Base-by-base conservation (phyloP, 805 yeast genomes). In the Hanseniaspora meyeri region DNA sequence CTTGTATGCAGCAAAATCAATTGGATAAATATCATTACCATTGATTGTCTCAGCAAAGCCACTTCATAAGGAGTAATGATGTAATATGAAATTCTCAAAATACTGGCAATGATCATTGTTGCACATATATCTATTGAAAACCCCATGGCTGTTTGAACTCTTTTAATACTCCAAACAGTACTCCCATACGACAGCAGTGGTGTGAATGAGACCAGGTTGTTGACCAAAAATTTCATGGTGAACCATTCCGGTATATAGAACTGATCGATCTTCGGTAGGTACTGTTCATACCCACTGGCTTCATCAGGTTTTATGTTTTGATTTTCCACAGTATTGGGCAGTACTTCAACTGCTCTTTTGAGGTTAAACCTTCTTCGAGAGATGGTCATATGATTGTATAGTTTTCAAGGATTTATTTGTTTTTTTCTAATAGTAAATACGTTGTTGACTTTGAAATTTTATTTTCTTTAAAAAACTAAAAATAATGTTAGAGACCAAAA, bases 91-190 rank as follows among this genome's bases (percentile, higher is more conserved):
- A 89, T 82, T 61, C 95, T 74, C 48, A 88, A 70, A 5, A 81
- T 78, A 43, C 88, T 78, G 0, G 95, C 83, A 60, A 87, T 74
- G 59, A 89, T 66, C 95, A 90, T 88, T 7, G 95, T 87, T 7
- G 88, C 90, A 69, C 96, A 90, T 11, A 90, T 86, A 68, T 90
- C 97, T n/a, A 88, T 73, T 5, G 95, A 85, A 65, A 89, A 88
- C 24, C 96, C 97, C 24, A 78, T 73, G 1, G 91, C 78, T 0
- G 89, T 77, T 65, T 81, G 72, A 37, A 78, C 76, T 49, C 75
- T 72, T 62, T 80, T 76, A 14, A 89, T 88, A 60, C 85, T 75
- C 49, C 79, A 72, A 38, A 89, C 78, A 0, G 96, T 88, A 16
- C 93, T 79, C 2, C 95, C 95, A 65, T 90, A 89, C 7, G 96